Evolutionary conservation across 768 basidiomycete species (phyloP).

Genomic region (Lactarius tabidus): DNA sequence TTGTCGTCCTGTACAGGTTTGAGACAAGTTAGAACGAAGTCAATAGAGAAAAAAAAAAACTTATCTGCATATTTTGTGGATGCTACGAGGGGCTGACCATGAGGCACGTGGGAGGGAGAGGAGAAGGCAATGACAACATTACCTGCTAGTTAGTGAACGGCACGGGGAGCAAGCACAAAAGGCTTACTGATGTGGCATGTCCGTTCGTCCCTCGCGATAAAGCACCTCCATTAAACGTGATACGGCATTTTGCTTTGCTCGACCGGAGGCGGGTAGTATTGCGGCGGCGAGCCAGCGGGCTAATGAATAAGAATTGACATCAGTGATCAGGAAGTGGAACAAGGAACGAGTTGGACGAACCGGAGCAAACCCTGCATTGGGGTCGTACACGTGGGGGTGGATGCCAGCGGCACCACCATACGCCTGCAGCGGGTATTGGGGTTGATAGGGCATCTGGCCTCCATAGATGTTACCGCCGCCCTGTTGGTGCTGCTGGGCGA

Average conservation of each 20-base stretch:
- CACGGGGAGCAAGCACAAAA: too few relatives aligned
- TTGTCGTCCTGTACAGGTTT: too few relatives aligned
- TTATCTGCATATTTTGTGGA: too few relatives aligned
- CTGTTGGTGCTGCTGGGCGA: not conserved
- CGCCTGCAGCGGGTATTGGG: slow-evolving; percentile 15
- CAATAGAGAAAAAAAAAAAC: too few relatives aligned
- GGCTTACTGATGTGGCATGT: too few relatives aligned
- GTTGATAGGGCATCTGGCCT: not conserved
- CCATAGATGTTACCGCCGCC: not conserved
- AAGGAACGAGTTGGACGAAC: not conserved
- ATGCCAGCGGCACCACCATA: too few relatives aligned
- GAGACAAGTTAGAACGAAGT: too few relatives aligned
- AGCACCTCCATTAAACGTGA: not conserved
- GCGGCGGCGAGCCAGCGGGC: slow-evolving; percentile 3
- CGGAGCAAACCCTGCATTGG: slow-evolving; percentile 4
- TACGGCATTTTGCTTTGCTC: not conserved
- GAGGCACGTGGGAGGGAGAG: too few relatives aligned
- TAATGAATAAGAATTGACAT: not conserved
- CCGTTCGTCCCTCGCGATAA: not conserved
- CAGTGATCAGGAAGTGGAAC: not conserved
- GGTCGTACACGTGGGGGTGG: not conserved
- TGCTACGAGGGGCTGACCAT: too few relatives aligned
- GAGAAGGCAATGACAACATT: too few relatives aligned
- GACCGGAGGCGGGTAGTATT: slow-evolving; percentile 4
- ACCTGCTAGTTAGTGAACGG: too few relatives aligned